Base-by-base conservation (phyloP, 2,329 filamentous ascomycete species). In the Shiraia bambusicola region DNA sequence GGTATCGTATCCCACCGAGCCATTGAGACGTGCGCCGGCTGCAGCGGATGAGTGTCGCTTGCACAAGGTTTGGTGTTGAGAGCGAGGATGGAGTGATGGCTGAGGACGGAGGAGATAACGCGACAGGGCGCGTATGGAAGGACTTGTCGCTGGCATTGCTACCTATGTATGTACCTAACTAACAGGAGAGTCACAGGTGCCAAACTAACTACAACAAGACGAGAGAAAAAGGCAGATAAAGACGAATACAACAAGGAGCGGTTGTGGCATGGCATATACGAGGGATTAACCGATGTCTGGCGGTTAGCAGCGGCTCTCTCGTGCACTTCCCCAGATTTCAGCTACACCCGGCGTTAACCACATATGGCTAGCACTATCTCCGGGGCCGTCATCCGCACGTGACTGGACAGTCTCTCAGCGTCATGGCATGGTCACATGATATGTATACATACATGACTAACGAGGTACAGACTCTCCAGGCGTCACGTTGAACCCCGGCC, bases 1-100 rank as follows among this genome's bases (percentile, higher is more conserved):
- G 12, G 85, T 83, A 47, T 84, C 81, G 72, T 93, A 98, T 74
- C 97, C 91, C 56, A 89, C 82, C 6, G 91, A 88, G 34, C 89
- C 72, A 69, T 98, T 98, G 40, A 98, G 80, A 53, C 78, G 77
- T 43, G 80, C 78, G 34, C 68, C 70, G n/a, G 63, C 69, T 51
- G 62, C 76, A 7, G 63, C 63, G 8, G 75, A 68, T 14, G 80
- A 77, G 65, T 81, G 80, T 22, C 57, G 53, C 46, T 59, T 59
- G 44, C 24, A 41, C 15, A 51, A 52, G 17, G 42, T 16, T 13
- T 43, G 61, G 24, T 55, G 46, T 22, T 46, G 58, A 43, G 57
- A 58, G 28, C 42, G 55, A 2, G 59, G 41, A 34, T 55, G 59
- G 13, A 59, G 41, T 4, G 58, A 43, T n/a, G 54, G 40, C 39